Evolutionary conservation across 1,139 yeast genomes (phyloP), one percentile per base, ranked within the genome.

Genomic region (Diutina ranongensis): DNA sequence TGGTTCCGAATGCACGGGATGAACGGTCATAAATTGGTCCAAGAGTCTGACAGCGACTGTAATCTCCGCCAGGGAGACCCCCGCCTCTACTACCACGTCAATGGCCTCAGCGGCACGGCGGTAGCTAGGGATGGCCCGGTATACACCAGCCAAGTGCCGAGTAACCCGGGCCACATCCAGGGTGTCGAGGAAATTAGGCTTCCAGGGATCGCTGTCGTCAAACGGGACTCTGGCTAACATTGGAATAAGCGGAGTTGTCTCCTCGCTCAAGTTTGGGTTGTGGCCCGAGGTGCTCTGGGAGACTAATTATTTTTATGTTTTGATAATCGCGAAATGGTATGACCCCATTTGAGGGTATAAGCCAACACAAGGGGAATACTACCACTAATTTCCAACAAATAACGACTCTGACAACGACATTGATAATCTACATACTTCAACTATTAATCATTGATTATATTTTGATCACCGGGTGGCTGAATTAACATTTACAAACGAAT

Each of bases 161-260:
- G 18, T 25, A 12, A 25, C 32, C 33, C 42, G 42, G 31, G 28
- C 32, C 15, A 38, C 33, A 25, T 38, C 33, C 32, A 25, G 32
- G 42, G 31, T 25, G n/a, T 25, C 42, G 32, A 38, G 32, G 32
- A 38, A 38, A 38, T 38, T 38, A 20, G 42, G 42, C 33, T 38
- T 38, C 42, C 42, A 38, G 19, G 42, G 42, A 25, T 38, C 42
- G 31, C 25, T 16, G 32, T 38, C 32, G 32, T 38, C 42, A 38
- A 38, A 38, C 20, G 18, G 42, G 42, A 38, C 42, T 22, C 20
- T 38, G 42, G 42, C 42, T 21, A 38, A 38, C 42, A 38, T 38
- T 25, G 28, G 28, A 25, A 25, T 25, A 25, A 25, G 28, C 28
- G 28, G 28, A 25, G 28, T 25, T 25, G 28, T 25, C 28, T 31